Evolutionary conservation across 1,284 basidiomycete genomes (phyloP), one percentile per base, ranked within the genome.

Genomic region (Rugosomyces carneus): DNA sequence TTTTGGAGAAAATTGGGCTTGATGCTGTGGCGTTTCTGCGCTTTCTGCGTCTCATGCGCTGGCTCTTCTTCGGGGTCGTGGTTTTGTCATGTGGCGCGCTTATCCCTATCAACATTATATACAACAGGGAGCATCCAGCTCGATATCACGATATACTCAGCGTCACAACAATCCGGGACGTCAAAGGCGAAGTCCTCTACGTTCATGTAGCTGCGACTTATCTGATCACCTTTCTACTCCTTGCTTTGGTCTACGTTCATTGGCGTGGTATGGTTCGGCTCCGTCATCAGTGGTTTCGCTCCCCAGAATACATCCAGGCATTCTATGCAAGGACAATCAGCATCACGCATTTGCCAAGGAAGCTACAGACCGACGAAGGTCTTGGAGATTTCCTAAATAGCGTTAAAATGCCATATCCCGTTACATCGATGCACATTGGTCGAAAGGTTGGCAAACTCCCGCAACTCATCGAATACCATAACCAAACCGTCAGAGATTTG

Each of bases 11-110:
- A 61, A 78, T 96, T 13, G 94, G 90, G 10, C 80, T 96, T 20
- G 95, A 99, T 62, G 94, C 93, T 0, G 84, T 92, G 41, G 79
- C 89, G 9, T 99, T 90, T 66, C 78, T 99, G 15, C 84, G 93
- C 23, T 96, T 98, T 64, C 74, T 87, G 19, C 82, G 91, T 50
- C 82, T 99, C 70, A 76, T 88, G 57, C 81, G 92, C 19, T 80
- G 77, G 71, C 69, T 89, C 29, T 93, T 93, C 70, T 69, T 76
- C 35, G 65, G 69, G 34, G 72, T 91, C 45, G 80, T 86, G 1
- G 35, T 78, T 43, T 67, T 90, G 43, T 73, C 80, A 31, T 87
- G 85, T 53, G 80, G 70, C n/a, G 70, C 92, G 24, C 79, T 96
- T 49, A 76, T 95, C 48, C 89, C 89, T 15, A 71, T 91, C 65